Evolutionary conservation across 1,284 basidiomycete genomes (phyloP).

Genomic region (Polyporus tsugae): DNA sequence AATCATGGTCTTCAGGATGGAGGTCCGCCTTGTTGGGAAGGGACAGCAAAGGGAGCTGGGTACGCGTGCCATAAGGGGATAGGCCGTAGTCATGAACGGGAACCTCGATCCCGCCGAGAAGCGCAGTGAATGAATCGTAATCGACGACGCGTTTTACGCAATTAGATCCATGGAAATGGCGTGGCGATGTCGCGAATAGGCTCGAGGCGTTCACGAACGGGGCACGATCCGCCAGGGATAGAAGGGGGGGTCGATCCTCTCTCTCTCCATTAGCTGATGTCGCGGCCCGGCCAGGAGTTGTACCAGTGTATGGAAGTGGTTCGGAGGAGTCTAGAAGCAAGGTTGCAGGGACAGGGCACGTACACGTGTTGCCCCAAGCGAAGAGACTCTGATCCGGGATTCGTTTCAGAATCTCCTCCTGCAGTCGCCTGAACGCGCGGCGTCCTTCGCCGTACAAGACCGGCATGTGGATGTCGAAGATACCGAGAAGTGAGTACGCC

Average conservation of each 20-base stretch:
- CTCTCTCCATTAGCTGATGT: neutral
- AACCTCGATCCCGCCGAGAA: neutral
- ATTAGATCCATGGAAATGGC: neutral
- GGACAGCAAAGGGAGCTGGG: neutral
- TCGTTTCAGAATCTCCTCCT: conserved; percentile 1
- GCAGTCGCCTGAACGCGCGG: neutral
- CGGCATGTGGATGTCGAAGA: neutral
- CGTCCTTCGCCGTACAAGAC: neutral
- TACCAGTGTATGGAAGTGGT: too few relatives aligned
- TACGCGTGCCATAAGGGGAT: neutral
- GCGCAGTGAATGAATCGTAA: neutral
- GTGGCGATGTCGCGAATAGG: neutral
- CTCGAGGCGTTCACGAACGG: neutral
- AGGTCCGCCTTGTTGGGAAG: neutral
- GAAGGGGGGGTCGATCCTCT: neutral
- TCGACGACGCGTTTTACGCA: neutral
- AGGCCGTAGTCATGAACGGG: neutral
- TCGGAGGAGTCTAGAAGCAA: too few relatives aligned
- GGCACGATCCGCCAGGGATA: neutral
- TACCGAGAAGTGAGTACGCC: conserved; percentile 3
- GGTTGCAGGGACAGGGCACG: too few relatives aligned
- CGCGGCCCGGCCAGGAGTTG: too few relatives aligned
- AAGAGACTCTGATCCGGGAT: conserved; percentile 7
- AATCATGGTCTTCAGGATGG: neutral
- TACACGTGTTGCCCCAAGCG: neutral